Percentiles rank a stretch among this genome's conserved stretches.
phyloP scores from a whole-genome alignment of 2,329 filamentous ascomycete species.

The Fusarium bulbicola region DNA sequence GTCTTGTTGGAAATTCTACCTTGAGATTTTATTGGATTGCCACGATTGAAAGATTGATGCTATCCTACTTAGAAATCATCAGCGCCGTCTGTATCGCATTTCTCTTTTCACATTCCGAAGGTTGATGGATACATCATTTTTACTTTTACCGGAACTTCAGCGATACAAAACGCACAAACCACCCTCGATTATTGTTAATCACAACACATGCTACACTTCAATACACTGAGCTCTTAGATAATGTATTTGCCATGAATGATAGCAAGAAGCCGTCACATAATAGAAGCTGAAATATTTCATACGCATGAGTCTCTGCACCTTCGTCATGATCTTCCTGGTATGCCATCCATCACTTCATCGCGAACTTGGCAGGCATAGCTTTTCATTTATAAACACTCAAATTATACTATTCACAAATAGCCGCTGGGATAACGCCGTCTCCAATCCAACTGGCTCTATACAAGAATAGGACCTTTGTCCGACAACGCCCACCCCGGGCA shows the following conservation, averaged over 20 bases:
- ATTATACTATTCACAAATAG: conserved; percentile 35
- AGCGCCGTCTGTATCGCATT: background rate
- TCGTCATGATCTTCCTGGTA: background rate
- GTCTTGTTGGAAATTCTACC: background rate
- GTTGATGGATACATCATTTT: background rate
- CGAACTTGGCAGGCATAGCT: background rate
- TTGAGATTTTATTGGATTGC: background rate
- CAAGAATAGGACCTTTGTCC: conserved; percentile 26
- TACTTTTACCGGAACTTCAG: too few relatives aligned
- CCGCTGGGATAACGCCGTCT: conserved; percentile 34
- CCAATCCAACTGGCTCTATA: conserved; percentile 39
- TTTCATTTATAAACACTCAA: background rate
- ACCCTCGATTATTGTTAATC: background rate
- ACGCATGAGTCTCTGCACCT: background rate
- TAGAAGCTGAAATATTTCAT: background rate
- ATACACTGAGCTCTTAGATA: background rate
- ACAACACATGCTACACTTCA: background rate
- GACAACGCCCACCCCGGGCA: conserved; percentile 13
- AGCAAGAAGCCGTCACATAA: background rate
- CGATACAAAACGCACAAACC: background rate
- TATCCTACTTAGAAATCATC: background rate
- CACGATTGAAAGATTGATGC: background rate
- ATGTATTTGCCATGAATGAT: too few relatives aligned
- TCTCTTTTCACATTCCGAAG: background rate
- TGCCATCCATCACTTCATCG: background rate